Conservation (phyloP, 768 basidiomycete species). For the Phaeolepiota aurea region DNA sequence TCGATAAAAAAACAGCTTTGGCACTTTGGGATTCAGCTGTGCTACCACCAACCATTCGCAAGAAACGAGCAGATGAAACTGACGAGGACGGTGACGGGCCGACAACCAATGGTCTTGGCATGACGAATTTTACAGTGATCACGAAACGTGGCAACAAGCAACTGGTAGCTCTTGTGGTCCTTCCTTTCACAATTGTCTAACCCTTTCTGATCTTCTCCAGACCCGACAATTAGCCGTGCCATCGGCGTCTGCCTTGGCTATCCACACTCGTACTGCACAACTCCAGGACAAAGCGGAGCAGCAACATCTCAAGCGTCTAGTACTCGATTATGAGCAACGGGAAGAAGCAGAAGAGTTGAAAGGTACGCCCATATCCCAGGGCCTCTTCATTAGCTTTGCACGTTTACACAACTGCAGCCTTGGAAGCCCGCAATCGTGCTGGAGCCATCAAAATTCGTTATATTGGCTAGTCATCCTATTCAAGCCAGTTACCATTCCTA, state of each 20-base stretch:
- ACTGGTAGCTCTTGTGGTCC: slow-evolving; percentile 53
- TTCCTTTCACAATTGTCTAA: slow-evolving; percentile 2
- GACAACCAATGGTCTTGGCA: slow-evolving; percentile 21
- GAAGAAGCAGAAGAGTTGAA: slow-evolving; percentile 81
- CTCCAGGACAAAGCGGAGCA: slow-evolving; percentile 94
- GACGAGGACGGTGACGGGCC: slow-evolving; percentile 40
- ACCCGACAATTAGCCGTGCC: slow-evolving; percentile 86
- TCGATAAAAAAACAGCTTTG: slow-evolving; percentile 82
- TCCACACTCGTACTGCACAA: slow-evolving; percentile 88
- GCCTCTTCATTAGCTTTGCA: background rate
- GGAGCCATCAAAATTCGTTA: slow-evolving; percentile 73
- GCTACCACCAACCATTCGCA: slow-evolving; percentile 54
- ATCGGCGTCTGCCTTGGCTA: slow-evolving; percentile 76
- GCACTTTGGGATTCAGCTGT: slow-evolving; percentile 88
- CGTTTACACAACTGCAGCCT: slow-evolving; percentile 29
- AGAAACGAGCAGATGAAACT: slow-evolving; percentile 54
- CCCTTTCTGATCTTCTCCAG: slow-evolving; percentile 29
- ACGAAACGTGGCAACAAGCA: slow-evolving; percentile 92
- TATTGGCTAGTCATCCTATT: slow-evolving; percentile 38
- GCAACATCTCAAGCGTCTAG: slow-evolving; percentile 93
- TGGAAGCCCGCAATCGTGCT: slow-evolving; percentile 61
- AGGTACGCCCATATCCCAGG: slow-evolving; percentile 29
- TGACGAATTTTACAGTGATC: slow-evolving; percentile 90
- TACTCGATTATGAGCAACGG: slow-evolving; percentile 84
- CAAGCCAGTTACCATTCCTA: background rate